Evolutionary conservation across 805 yeast genomes (phyloP).

Genomic region (Clavispora asparagi): DNA sequence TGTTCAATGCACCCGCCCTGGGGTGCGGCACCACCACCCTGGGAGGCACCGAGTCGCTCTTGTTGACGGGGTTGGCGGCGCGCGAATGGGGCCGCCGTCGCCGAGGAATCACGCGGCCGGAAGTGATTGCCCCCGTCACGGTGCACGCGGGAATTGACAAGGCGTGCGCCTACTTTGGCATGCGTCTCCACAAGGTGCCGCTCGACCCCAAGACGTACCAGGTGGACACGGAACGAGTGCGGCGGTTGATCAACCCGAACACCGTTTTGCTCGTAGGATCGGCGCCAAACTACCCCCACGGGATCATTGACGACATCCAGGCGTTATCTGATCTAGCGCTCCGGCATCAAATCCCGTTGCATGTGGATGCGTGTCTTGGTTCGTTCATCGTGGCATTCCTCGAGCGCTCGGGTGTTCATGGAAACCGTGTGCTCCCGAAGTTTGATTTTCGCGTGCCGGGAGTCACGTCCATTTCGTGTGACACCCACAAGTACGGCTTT

Average conservation of each 20-base stretch:
- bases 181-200: constrained; percentile 76
- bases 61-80: constrained; percentile 84
- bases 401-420: constrained; percentile 49
- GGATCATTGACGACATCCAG: constrained; percentile 86
- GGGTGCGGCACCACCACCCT: constrained; percentile 74
- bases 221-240: constrained; percentile 61
- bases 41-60: constrained; percentile 93
- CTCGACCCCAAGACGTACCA: constrained; percentile 61
- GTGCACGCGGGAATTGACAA: constrained; percentile 95
- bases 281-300: constrained; percentile 97
- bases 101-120: constrained; percentile 64
- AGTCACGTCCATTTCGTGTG: constrained; percentile 98
- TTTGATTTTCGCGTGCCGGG: constrained; percentile 85
- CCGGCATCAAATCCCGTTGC: constrained; percentile 74
- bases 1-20: constrained; percentile 71
- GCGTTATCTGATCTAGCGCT: constrained; percentile 61
- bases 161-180: constrained; percentile 86
- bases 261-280: constrained; percentile 87
- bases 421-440: constrained; percentile 38
- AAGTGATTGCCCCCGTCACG: constrained; percentile 82
- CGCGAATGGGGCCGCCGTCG: constrained; percentile 62
- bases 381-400: constrained; percentile 84
- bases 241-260: constrained; percentile 62
- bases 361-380: constrained; percentile 94
- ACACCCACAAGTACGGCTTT: constrained; percentile 98